These are phyloP conservation scores for Dactylellina leptospora DNA, from an alignment of 2,329 filamentous ascomycete species.

Conservation along the genomic window DNA sequence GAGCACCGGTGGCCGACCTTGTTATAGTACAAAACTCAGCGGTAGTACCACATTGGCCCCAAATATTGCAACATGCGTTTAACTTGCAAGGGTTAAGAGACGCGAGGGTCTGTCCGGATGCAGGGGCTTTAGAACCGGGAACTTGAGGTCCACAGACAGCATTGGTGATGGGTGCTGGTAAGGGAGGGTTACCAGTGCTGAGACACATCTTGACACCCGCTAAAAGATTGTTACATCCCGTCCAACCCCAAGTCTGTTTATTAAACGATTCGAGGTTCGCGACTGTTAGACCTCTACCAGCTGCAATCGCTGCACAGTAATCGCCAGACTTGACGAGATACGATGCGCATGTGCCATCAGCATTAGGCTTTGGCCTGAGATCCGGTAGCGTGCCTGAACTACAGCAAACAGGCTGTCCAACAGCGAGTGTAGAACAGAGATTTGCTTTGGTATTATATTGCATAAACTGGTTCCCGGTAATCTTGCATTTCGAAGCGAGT, in stretches of 20 bases:
- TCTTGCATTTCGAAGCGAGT: constrained; percentile 57
- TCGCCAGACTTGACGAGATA: constrained; percentile 59
- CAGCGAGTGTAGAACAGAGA: constrained; percentile 58
- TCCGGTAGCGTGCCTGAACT: constrained; percentile 59
- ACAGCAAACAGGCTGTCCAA: constrained; percentile 61
- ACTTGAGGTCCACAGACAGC: constrained; percentile 60
- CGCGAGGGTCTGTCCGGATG: constrained; percentile 51
- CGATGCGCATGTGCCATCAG: constrained; percentile 60
- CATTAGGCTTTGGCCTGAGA: constrained; percentile 58
- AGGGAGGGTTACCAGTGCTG: constrained; percentile 59
- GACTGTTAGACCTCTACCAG: constrained; percentile 52
- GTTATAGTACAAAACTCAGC: constrained; percentile 62
- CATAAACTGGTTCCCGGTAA: constrained; percentile 55
- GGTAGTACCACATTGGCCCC: constrained; percentile 64
- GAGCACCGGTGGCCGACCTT: constrained; percentile 57
- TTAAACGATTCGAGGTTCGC: constrained; percentile 57
- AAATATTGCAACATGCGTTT: constrained; percentile 62
- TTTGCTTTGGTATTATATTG: constrained; percentile 57
- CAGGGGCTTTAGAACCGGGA: constrained; percentile 57
- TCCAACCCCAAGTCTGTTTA: constrained; percentile 61
- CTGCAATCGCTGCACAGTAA: constrained; percentile 59
- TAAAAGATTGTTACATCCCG: constrained; percentile 58
- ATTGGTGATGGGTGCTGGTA: constrained; percentile 58
- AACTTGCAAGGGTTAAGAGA: constrained; percentile 59
- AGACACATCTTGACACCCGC: constrained; percentile 59